Base-by-base conservation (phyloP, 1,284 basidiomycete species). In the Vanrija humicola region DNA sequence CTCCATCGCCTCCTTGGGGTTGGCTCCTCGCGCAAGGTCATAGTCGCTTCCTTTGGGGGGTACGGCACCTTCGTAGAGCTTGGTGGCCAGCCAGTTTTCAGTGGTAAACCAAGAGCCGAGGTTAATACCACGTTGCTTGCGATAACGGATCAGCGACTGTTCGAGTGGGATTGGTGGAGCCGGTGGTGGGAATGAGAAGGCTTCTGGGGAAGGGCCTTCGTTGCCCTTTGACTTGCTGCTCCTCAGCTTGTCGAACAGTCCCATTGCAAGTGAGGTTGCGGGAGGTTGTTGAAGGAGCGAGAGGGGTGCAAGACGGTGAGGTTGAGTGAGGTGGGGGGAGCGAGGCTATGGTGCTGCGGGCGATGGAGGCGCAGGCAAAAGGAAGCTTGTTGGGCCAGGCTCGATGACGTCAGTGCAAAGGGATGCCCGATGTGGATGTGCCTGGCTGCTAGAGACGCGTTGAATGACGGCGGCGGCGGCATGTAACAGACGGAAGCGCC, bases 61-160 rank as follows among this genome's bases (percentile, higher is more conserved):
- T 5, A 21, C 14, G 9, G 57, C 54, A 2, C 47, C 48, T 18
- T 23, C 34, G 62, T 87, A 81, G 0, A 80, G 84, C 5, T 85
- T 84, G 28, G 72, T 63, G 21, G 64, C 73, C 39, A 90, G 88
- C 87, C 88, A 89, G 50, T 82, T 78, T 72, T 90, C 88, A 12
- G 88, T 81, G 2, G 87, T 84, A 62, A 90, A 90, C 78, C 67
- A 80, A 28, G 77, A 68, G 82, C 90, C 90, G 12, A 93, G 82
- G 70, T 92, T 93, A 38, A 92, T 84, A 19, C 89, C 89, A 43
- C 85, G 80, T 70, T 91, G 90, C 70, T 86, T 86, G 45, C 89
- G 81, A 73, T 85, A 87, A 25, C 83, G 81, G 62, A 83, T 85
- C 8, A 75, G 61, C 5, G 63, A 61, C 9, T 60, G 56, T n/a